A percentile compares a stretch with the other conserved stretches of the same genome.
Evolutionary conservation across 2,329 filamentous ascomycete species (phyloP).

Genomic region (Calonectria montana): DNA sequence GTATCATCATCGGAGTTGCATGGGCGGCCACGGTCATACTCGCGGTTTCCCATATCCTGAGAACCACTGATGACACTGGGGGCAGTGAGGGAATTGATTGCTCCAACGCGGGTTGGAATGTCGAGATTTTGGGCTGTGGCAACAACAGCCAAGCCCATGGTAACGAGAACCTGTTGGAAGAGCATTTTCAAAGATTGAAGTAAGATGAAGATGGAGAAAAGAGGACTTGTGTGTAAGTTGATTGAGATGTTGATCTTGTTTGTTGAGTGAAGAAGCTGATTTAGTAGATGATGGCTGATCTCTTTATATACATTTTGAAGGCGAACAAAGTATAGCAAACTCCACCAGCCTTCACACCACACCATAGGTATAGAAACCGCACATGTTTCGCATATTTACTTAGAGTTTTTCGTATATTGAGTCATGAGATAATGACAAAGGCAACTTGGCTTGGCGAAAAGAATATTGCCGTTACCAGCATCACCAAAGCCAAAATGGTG

Average conservation of each 20-base stretch:
- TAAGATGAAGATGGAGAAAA: not conserved
- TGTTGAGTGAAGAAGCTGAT: too few relatives aligned
- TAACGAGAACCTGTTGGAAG: not conserved
- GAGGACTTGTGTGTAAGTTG: not conserved
- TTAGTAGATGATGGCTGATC: too few relatives aligned
- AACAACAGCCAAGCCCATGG: slow-evolving; percentile 4
- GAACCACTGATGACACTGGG: slow-evolving; percentile 10
- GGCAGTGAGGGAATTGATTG: not conserved
- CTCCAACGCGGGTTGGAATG: slow-evolving; percentile 17
- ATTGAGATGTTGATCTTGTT: not conserved
- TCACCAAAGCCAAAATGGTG: too few relatives aligned
- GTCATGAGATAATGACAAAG: too few relatives aligned
- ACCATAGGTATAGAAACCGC: too few relatives aligned
- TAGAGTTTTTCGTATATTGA: too few relatives aligned
- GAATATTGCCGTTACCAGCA: too few relatives aligned
- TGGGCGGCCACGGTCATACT: slow-evolving; percentile 21
- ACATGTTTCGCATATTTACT: too few relatives aligned
- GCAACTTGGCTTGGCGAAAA: too few relatives aligned
- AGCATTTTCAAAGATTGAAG: slow-evolving; percentile 6
- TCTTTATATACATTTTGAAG: too few relatives aligned
- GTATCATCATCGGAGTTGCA: slow-evolving; percentile 17
- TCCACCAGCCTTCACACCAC: too few relatives aligned
- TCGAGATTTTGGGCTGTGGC: slow-evolving; percentile 13
- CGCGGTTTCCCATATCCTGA: slow-evolving; percentile 9
- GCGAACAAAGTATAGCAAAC: too few relatives aligned